Evolutionary conservation across 192 early-diverging fungal genomes (phyloP), one percentile per base, ranked within the genome.

Genomic region (Obelidium mucronatum): DNA sequence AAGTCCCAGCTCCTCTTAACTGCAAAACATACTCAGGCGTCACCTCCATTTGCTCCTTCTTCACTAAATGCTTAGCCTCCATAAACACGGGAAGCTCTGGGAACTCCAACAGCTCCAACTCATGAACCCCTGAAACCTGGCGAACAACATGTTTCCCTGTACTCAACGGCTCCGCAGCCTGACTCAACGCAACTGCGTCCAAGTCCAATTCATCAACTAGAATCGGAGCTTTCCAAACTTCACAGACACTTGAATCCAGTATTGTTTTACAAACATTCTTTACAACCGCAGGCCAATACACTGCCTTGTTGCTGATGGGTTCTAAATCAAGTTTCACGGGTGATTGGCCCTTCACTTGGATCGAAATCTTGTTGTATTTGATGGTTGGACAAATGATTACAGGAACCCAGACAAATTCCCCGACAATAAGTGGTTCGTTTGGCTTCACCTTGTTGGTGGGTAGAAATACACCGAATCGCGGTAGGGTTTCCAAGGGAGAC

Each of bases 181-280:
- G 31, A 17, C 63, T 65, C 63, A 65, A 65, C 15, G 34, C 63
- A 11, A 65, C 2, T 39, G 37, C 15, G n/a, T 65, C 37, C 19
- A 22, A 19, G 19, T 35, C 63, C 35, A 65, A 40, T 34, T 65
- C 63, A 39, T 65, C 63, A 34, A 65, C 2, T 5, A 65, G 28
- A 65, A 65, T 65, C 11, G 63, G 63, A 8, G 24, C 63, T 40
- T 65, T 35, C 63, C 63, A 65, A 37, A 65, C 26, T 26, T 39
- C 15, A 26, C 37, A 39, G 35, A 36, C 35, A 15, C 19, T 24
- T 22, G 35, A 17, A 24, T 65, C 63, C 22, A 34, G 31, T 13
- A 61, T 15, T 11, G 31, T 37, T 5, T 40, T 22, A 15, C 26
- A 13, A 17, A 4, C 63, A 28, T 28, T 2, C 6, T 60, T 60